Base-by-base conservation (phyloP, 78 protist genomes). In the Dictyostelium firmibasis region DNA sequence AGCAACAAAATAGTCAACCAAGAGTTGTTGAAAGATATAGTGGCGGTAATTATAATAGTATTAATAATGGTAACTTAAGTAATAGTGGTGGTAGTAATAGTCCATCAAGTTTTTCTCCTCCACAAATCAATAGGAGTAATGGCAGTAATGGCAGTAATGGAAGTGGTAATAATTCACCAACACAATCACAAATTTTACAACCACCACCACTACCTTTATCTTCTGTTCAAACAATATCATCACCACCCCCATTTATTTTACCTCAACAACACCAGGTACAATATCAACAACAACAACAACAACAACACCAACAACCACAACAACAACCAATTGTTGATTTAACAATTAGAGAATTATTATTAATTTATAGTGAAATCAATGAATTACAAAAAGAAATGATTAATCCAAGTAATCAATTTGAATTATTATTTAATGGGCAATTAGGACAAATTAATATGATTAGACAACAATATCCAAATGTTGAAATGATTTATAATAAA, bases 341-440 rank as follows among this genome's bases (percentile, higher is more conserved):
- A 82, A 29, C 86, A 67, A 79, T 89, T 69, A 78, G 87, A 69
- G 94, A 89, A 20, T 33, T 89, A 35, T 33, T 79, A 13, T 50
- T 29, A 31, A 89, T 81, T 16, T 81, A 79, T 70, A 77, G 70
- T 38, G 88, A 89, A 69, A 64, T 89, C 10, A n/a, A 33, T 81
- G 35, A 33, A 27, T 81, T 89, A 47, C 87, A 89, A 29, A 36
- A 31, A 43, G 75, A 89, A 81, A 20, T 89, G 27, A 64, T 89
- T 50, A 18, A 29, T 38, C 87, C 94, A 78, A 23, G 41, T 14
- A 47, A 81, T 44, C 43, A 76, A 33, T 35, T 89, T 9, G 81
- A 89, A 47, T 7, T 76, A 23, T 16, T 89, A n/a, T 69, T 81
- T 81, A 35, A 77, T 41, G 83, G 78, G 43, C 20, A 67, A 47